A percentile compares a stretch with the other conserved stretches of the same genome.
These are phyloP conservation scores for Byssothecium circinans DNA, from an alignment of 2,329 filamentous ascomycete genomes.

Conservation along the genomic window DNA sequence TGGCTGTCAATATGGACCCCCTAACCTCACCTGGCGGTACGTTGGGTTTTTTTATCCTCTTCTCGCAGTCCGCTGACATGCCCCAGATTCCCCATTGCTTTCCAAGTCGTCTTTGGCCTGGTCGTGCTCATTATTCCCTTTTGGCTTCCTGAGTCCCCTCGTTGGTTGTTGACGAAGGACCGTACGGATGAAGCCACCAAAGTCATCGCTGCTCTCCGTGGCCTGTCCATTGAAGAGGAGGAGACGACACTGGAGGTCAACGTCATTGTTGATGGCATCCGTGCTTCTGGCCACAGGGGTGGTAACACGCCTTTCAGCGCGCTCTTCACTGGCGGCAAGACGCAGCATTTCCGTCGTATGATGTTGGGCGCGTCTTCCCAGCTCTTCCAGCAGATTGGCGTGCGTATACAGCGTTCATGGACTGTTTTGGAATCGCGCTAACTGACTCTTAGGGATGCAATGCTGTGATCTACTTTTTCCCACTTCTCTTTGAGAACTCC, in stretches of 20 bases:
- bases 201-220: conserved; percentile 55
- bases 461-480: conserved; percentile 50
- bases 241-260: conserved; percentile 63
- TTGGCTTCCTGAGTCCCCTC: conserved; percentile 64
- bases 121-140: conserved; percentile 61
- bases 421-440: not conserved
- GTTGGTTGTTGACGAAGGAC: conserved; percentile 67
- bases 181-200: conserved; percentile 61
- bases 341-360: conserved; percentile 67
- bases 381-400: conserved; percentile 33
- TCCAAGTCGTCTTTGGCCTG: conserved; percentile 55
- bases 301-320: conserved; percentile 52
- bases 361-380: conserved; percentile 58
- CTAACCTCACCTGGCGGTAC: conserved; percentile 46
- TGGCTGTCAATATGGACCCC: conserved; percentile 35
- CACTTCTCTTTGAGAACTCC: conserved; percentile 49
- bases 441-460: conserved; percentile 30
- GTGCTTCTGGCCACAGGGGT: conserved; percentile 45
- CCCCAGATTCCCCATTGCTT: conserved; percentile 52
- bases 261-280: conserved; percentile 64
- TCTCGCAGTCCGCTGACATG: not conserved
- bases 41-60: not conserved
- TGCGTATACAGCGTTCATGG: conserved; percentile 1
- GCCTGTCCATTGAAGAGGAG: conserved; percentile 53
- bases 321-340: conserved; percentile 64